Evolutionary conservation across 1,284 basidiomycete genomes (phyloP).

Genomic region (Peniophora sp.): DNA sequence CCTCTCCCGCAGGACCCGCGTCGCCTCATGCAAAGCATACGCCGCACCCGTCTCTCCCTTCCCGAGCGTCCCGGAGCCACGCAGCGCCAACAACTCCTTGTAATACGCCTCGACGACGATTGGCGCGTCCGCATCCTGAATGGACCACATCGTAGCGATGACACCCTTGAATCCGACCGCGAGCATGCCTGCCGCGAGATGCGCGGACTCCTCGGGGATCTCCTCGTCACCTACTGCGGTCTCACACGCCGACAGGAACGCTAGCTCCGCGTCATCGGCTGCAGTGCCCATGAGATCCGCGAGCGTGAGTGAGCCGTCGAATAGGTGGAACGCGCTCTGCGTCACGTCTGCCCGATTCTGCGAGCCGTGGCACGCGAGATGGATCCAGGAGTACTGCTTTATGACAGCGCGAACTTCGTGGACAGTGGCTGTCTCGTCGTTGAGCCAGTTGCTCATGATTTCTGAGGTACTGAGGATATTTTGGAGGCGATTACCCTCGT

Average conservation of each 20-base stretch:
- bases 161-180: conserved; percentile 14
- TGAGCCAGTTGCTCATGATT: conserved; percentile 4
- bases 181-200: conserved; percentile 18
- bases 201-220: conserved; percentile 15
- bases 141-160: conserved; percentile 19
- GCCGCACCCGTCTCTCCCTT: too few species aligned
- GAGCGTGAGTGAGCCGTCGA: not conserved
- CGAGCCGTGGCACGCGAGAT: conserved; percentile 2
- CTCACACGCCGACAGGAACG: conserved; percentile 19
- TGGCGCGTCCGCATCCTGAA: conserved; percentile 9
- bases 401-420: not conserved
- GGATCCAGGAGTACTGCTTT: not conserved
- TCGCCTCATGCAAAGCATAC: too few species aligned
- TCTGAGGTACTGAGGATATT: conserved; percentile 6
- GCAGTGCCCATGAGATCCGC: not conserved
- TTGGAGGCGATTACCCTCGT: conserved; percentile 3
- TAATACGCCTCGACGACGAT: conserved; percentile 9
- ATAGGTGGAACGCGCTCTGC: not conserved
- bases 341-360: not conserved
- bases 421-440: conserved; percentile 7
- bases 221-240: conserved; percentile 14
- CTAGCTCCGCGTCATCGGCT: conserved; percentile 3
- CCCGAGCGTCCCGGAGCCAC: not conserved
- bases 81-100: not conserved
- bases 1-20: too few species aligned